These are phyloP conservation scores for Thelephora terrestris DNA, from an alignment of 1,284 basidiomycete species.

Conservation along the genomic window DNA sequence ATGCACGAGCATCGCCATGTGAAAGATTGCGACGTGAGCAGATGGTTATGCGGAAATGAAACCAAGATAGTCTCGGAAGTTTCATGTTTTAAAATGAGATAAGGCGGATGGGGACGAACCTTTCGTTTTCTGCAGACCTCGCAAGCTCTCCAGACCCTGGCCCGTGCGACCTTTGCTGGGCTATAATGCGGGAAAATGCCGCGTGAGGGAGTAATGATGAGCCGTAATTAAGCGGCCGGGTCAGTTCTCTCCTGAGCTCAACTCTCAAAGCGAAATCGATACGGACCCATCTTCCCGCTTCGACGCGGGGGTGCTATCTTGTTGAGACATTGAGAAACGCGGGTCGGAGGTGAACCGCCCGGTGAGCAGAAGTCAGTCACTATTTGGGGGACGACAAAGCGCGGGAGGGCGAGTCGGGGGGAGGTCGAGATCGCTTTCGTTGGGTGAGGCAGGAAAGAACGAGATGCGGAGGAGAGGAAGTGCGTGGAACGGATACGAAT, in stretches of 20 bases:
- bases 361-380: too few species aligned
- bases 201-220: neutral
- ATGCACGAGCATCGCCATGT: neutral
- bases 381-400: too few species aligned
- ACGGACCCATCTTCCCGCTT: conserved; percentile 1
- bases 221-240: too few species aligned
- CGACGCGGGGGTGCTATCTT: neutral
- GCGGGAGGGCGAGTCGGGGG: neutral
- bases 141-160: conserved; percentile 13
- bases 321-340: neutral
- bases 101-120: neutral
- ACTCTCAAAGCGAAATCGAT: neutral
- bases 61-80: too few species aligned
- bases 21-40: too few species aligned
- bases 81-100: too few species aligned
- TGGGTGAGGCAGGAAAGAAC: too few species aligned
- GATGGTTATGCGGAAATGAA: too few species aligned
- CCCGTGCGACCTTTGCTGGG: neutral
- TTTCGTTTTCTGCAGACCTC: conserved; percentile 11
- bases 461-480: too few species aligned
- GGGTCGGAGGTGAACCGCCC: too few species aligned
- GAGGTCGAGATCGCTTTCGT: neutral
- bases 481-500: too few species aligned
- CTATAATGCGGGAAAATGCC: neutral
- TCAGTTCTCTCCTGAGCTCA: too few species aligned